Evolutionary conservation across 2,329 filamentous ascomycete genomes (phyloP), one percentile per base, ranked within the genome.

Genomic region (Beauveria varroae): DNA sequence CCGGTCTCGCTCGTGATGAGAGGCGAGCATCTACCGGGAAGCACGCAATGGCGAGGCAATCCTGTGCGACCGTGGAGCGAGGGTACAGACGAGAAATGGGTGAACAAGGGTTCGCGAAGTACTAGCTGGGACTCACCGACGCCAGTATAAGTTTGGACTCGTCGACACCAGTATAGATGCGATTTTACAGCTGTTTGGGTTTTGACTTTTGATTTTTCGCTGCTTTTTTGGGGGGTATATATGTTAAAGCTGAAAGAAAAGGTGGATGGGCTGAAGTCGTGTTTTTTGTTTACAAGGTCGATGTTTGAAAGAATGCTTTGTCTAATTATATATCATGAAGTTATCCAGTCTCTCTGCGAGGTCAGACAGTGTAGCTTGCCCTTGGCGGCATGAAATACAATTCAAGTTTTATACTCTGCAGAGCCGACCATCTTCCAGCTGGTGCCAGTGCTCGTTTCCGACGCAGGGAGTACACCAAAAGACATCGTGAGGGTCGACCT

Each of bases 391-490:
- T 30, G 7, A 20, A 28, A 22, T 14, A 24, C 26, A 14, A 9
- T 22, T 52, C 3, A 6, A 7, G 24, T 50, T 20, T 58, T 41
- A 61, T 14, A 55, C 43, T 41, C 30, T 66, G 18, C 72, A 74
- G 0, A 74, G 66, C 2, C 53, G 67, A 0, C 70, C 71, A 37
- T 70, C 61, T 0, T 61, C 12, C 0, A 56, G 57, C 34, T 74
- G 65, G 51, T 66, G 56, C 75, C 77, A 80, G 0, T 68, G 66
- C 50, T 80, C 76, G 57, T 73, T 78, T 0, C 79, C 79, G 0
- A 81, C 78, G 59, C 79, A 81, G 0, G 77, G 74, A 14, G 73
- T 65, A 61, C 79, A 81, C 73, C 78, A 80, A 16, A 83, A 76
- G 1, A 82, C 71, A 56, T 80, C 78, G 0, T 69, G 60, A 0